Evolutionary conservation across 2,329 filamentous ascomycete genomes (phyloP), one percentile per base, ranked within the genome.

Genomic region (Alternaria angustiovoidea): DNA sequence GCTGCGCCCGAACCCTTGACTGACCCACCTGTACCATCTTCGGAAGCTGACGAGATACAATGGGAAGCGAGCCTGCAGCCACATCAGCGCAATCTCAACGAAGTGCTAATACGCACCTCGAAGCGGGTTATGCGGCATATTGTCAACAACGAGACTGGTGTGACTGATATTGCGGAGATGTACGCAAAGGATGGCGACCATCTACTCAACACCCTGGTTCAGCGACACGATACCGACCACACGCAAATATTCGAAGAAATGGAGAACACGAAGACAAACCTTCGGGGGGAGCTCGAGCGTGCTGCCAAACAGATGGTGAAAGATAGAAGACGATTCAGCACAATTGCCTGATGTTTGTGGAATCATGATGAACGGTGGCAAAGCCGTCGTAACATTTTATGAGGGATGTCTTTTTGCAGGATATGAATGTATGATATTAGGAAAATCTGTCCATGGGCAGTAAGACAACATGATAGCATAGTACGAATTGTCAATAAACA

Each of bases 81-180:
- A 12, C 75, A 82, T 39, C 81, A 82, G 51, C 72, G 73, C 30
- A 69, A 71, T 38, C 59, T 82, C 6, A 73, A 78, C 39, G 76
- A 80, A 16, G 69, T 76, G 36, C 67, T 83, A 24, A 69, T 79
- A 22, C 73, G 73, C n/a, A 73, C 80, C 4, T 78, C 79, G 4
- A 71, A 84, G 73, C 75, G 75, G 18, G 76, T 86, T 9, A 66
- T 81, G 8, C 78, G 70, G 1, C 79, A 84, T 56, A 76, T 87
- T 18, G 75, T 83, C 8, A 77, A 81, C n/a, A 78, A 81, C 44
- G 83, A 84, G 64, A 76, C 75, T 4, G 80, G 79, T 1, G 75
- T 84, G 26, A 71, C 69, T 4, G 75, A 81, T 28, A 79, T 84
- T 26, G 67, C 84, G 4, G 74, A 79, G 7, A 78, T 77, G 24